A percentile compares a stretch with the other conserved stretches of the same genome.
These are phyloP conservation scores for Achaetomium macrosporum DNA, from an alignment of 2,329 filamentous ascomycete species.

Conservation along the genomic window DNA sequence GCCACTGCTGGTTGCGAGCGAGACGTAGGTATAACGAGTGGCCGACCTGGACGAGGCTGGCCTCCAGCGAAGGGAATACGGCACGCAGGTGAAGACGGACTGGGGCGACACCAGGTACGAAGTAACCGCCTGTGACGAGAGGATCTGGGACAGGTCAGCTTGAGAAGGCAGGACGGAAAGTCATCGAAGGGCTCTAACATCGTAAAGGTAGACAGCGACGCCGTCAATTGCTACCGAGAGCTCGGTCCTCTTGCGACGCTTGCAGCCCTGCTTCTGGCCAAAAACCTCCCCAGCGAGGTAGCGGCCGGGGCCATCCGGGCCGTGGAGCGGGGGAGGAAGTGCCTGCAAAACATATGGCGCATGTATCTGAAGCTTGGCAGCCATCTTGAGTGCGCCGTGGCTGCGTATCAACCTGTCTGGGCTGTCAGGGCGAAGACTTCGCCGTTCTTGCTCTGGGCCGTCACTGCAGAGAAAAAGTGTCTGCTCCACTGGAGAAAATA, in stretches of 20 bases:
- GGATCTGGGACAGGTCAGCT: slow-evolving; percentile 41
- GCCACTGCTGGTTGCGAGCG: slow-evolving; percentile 39
- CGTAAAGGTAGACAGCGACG: slow-evolving; percentile 60
- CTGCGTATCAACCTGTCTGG: slow-evolving; percentile 1
- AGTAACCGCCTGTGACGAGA: slow-evolving; percentile 55
- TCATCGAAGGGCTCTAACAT: slow-evolving; percentile 40
- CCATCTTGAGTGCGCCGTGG: slow-evolving; percentile 37
- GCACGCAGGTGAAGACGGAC: slow-evolving; percentile 56
- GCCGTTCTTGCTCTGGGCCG: slow-evolving; percentile 7
- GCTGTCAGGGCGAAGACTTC: slow-evolving; percentile 12
- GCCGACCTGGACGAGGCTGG: slow-evolving; percentile 42
- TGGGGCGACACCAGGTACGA: slow-evolving; percentile 63
- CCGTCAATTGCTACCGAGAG: slow-evolving; percentile 58
- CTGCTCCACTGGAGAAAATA: slow-evolving; percentile 16
- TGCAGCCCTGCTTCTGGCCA: slow-evolving; percentile 51
- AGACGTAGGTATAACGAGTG: slow-evolving; percentile 56
- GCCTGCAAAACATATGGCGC: slow-evolving; percentile 58
- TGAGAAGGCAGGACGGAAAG: not conserved
- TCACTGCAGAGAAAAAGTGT: slow-evolving; percentile 19
- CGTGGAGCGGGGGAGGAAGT: slow-evolving; percentile 53
- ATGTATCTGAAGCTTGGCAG: slow-evolving; percentile 56
- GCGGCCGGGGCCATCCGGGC: slow-evolving; percentile 43
- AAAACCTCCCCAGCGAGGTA: slow-evolving; percentile 56
- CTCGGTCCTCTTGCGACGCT: slow-evolving; percentile 59
- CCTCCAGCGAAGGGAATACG: slow-evolving; percentile 52